Evolutionary conservation across 768 basidiomycete genomes (phyloP), one percentile per base, ranked within the genome.

Genomic region (Cystobasidium onofrii): DNA sequence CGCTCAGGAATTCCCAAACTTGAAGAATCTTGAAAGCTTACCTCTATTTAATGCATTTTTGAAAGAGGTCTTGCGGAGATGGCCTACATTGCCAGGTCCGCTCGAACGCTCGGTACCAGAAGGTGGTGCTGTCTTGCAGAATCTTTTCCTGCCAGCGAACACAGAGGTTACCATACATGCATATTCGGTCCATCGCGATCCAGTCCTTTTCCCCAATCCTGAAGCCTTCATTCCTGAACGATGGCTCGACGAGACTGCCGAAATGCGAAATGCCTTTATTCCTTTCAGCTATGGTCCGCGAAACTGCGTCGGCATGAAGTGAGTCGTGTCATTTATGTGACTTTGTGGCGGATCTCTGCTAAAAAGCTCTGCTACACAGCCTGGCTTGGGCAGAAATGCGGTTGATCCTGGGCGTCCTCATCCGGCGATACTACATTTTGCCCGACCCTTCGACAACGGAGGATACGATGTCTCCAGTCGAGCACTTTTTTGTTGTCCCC

Each of bases 161-260:
- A 65, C 64, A 4, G 64, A 65, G n/a, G 64, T 65, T 12, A 65
- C 64, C 3, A 46, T 65, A 10, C 64, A 65, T 29, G 64, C 64
- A 4, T 65, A 65, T n/a, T 27, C 39, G 13, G 23, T 65, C 23
- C 64, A 65, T 52, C 39, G 64, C 25, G 31, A 65, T 29, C 33
- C 41, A 2, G 43, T 4, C n/a, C 27, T 65, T 3, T 65, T 65
- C 64, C 64, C 64, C 7, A 36, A 65, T 13, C 10, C 13, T 17
- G 57, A 60, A 23, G 10, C 29, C 29, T 73, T 62, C 60, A 29
- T 43, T 6, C 71, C 71, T 9, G 71, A 73, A 31, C 63, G 71
- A 31, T 73, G 41, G 31, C 63, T 73, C 54, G 71, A 61, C 13
- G 71, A 73, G 33, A 73, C 71, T 23, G 20, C 71, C n/a, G 55